Conservation (phyloP, 192 early-diverging fungal genomes). For the Coemansia sp. region DNA sequence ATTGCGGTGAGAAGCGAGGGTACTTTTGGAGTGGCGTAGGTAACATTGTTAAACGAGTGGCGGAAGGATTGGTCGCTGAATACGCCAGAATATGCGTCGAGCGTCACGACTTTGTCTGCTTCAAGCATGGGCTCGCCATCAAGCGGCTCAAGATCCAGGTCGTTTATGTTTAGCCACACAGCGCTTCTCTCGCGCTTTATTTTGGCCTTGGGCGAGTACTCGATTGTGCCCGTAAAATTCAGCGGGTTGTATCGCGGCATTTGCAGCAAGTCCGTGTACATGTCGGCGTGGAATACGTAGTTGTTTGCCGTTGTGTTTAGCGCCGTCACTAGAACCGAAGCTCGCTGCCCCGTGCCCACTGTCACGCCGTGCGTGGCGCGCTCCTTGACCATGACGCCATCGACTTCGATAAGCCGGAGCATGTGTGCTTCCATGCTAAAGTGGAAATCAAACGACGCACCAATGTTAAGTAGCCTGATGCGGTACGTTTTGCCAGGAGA, state of each 20-base stretch:
- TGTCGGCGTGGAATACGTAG: constrained; percentile 69
- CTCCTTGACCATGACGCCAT: constrained; percentile 64
- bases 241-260: constrained; percentile 49
- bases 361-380: constrained; percentile 53
- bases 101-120: constrained; percentile 47
- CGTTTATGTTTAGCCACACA: constrained; percentile 48
- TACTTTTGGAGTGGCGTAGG: constrained; percentile 60
- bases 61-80: constrained; percentile 75
- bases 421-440: constrained; percentile 76
- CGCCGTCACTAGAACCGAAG: constrained; percentile 75
- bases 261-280: constrained; percentile 71
- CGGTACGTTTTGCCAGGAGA: constrained; percentile 75
- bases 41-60: constrained; percentile 74
- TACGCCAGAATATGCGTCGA: constrained; percentile 56
- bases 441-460: constrained; percentile 66
- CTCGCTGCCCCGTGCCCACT: constrained; percentile 68
- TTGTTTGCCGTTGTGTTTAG: constrained; percentile 55
- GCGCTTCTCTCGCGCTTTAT: constrained; percentile 3
- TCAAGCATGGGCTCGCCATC: constrained; percentile 32
- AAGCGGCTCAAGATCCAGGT: constrained; percentile 59
- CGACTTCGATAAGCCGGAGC: constrained; percentile 75
- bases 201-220: constrained; percentile 42
- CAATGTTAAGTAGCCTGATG: constrained; percentile 73
- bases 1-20: constrained; percentile 64
- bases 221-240: constrained; percentile 60